Evolutionary conservation across 2,329 filamentous ascomycete genomes (phyloP).

Genomic region (Epichloe baconii): DNA sequence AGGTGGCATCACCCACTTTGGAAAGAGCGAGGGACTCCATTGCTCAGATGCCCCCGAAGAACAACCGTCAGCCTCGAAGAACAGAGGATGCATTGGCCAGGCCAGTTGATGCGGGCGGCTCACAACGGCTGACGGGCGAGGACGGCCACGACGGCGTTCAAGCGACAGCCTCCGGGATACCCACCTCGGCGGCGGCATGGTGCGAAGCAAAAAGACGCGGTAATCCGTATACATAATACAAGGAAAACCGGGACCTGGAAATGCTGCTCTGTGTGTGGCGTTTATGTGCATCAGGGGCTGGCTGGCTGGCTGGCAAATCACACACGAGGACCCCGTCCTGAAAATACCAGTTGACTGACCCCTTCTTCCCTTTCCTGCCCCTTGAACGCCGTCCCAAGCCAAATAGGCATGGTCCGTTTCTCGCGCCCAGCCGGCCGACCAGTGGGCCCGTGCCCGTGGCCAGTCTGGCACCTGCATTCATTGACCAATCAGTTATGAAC

Average conservation of each 20-base stretch:
- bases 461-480: not conserved
- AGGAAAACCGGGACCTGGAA: not conserved
- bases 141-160: not conserved
- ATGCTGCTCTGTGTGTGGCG: no score
- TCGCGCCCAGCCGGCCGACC: not conserved
- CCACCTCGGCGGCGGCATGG: not conserved
- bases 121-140: not conserved
- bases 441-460: not conserved
- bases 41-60: no score
- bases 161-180: not conserved
- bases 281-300: not conserved
- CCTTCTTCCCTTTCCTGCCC: not conserved
- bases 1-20: constrained; percentile 2
- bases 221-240: not conserved
- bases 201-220: not conserved
- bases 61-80: no score
- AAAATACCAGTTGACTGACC: not conserved
- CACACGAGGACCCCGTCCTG: not conserved
- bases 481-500: not conserved
- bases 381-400: not conserved
- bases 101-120: no score
- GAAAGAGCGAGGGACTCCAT: no score
- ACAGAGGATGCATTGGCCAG: no score
- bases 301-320: not conserved
- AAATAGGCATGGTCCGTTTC: not conserved